Evolutionary conservation across 1,284 basidiomycete species (phyloP).

Genomic region (Acaromyces ingoldii): DNA sequence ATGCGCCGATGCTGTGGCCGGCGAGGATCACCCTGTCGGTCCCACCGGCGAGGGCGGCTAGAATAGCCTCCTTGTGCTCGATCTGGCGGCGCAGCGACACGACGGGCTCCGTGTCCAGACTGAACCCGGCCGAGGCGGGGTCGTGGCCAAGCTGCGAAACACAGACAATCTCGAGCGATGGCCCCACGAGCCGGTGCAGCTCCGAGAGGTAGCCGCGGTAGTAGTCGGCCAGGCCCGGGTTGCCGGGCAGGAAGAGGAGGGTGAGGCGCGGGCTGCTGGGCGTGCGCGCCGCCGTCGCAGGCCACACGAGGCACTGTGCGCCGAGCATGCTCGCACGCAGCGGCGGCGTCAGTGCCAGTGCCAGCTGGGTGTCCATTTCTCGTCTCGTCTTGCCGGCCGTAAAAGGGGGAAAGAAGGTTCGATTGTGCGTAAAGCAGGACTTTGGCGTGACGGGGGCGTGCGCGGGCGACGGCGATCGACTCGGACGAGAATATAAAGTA

Average conservation of each 20-base stretch:
- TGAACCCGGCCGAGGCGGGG: constrained; percentile 4
- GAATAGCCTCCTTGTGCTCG: constrained; percentile 20
- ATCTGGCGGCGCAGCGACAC: constrained; percentile 27
- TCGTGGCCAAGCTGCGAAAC: constrained; percentile 36
- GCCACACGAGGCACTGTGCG: no score
- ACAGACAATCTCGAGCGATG: constrained; percentile 26
- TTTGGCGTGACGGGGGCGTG: no score
- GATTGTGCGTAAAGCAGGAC: no score
- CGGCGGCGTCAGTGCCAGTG: no score
- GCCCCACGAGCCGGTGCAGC: constrained; percentile 3
- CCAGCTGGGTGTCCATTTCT: no score
- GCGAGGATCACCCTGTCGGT: constrained; percentile 18
- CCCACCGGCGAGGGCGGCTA: neutral
- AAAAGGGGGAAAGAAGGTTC: no score
- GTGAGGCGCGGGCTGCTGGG: constrained; percentile 16
- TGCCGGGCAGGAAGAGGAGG: constrained; percentile 38
- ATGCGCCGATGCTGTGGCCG: constrained; percentile 36
- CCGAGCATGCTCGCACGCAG: no score
- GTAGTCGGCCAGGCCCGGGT: constrained; percentile 32
- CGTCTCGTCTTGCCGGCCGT: no score
- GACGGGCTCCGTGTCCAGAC: neutral
- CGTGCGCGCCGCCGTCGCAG: no score
- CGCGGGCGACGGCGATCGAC: no score
- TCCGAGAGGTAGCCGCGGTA: constrained; percentile 25
- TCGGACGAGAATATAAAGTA: no score